Base-by-base conservation (phyloP, 129 eudicot species). In the Dittrichia graveolens region DNA sequence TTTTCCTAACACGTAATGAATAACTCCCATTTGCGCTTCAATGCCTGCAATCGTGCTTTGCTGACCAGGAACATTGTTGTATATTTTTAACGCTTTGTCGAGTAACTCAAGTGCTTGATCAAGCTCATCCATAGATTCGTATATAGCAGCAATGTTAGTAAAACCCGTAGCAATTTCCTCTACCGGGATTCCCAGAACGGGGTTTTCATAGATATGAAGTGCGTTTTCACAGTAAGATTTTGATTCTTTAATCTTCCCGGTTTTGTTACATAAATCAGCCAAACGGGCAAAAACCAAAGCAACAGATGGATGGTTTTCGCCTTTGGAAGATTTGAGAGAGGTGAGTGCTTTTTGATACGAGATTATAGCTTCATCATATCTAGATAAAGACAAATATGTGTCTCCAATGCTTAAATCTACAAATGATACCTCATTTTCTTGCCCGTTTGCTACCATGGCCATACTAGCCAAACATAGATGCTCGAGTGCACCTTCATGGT, bases 401-500 rank as follows among this genome's bases (percentile, higher is more conserved):
- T 90, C 96, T 0, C 96, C 96, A 44, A 90, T 90, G 79, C 94
- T 87, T 76, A 88, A 83, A 77, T 90, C 96, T 3, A 90, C 89
- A 10, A 82, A 81, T 0, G 94, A 87, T 38, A 90, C 87, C 72
- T 90, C 96, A 0, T 67, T 65, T 69, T 87, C 96, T 70, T 87
- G 91, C 59, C 94, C 94, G 34, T 83, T 90, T 15, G 91, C 96
- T 78, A 72, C 94, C 96, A 90, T 85, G n/a, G 94, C 82, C 94
- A 90, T 87, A 61, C 96, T 85, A 67, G 96, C 96, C 45, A 87
- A 64, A 48, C 87, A 94, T 6, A 90, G 84, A 81, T 90, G 96
- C 84, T 87, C 96, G 8, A 90, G 91, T 24, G 96, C 96, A 79
- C 75, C 76, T 58, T 90, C 96, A 38, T 87, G 94, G 19, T 85